Percentiles rank a stretch among this genome's conserved stretches.
Conservation (phyloP, 495 filamentous ascomycete genomes). For the Penicillium salamii region DNA sequence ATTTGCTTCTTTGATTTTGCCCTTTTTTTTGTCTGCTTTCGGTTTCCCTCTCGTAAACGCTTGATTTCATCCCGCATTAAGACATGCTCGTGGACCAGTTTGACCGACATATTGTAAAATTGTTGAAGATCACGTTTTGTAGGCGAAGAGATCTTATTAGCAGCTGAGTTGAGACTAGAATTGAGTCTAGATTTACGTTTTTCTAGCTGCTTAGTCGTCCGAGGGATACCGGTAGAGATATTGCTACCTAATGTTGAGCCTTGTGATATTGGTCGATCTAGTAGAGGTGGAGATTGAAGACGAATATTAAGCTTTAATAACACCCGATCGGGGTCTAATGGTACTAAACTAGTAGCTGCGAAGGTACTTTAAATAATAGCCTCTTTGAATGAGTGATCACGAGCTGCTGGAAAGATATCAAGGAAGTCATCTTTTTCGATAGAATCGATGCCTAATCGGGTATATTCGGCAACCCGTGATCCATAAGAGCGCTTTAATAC, state of each 20-base stretch:
- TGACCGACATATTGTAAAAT: conserved; percentile 1
- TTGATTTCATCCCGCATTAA: neutral
- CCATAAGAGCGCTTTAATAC: too few relatives aligned
- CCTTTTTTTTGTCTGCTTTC: neutral
- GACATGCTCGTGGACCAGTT: neutral
- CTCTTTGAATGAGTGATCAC: neutral
- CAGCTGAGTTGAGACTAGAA: too few relatives aligned
- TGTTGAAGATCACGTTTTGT: conserved; percentile 3
- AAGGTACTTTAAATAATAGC: conserved; percentile 1
- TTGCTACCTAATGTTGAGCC: conserved; percentile 2
- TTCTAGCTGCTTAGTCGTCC: neutral
- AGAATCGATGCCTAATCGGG: neutral
- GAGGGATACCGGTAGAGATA: neutral
- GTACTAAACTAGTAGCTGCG: neutral
- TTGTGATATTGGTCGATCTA: neutral
- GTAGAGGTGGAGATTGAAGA: conserved; percentile 2
- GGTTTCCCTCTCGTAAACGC: neutral
- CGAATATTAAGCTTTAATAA: neutral
- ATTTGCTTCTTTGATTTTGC: neutral
- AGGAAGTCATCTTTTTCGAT: conserved; percentile 1
- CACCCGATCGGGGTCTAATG: neutral
- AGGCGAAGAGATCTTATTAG: conserved; percentile 3
- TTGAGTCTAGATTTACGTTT: neutral
- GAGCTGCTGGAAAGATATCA: neutral
- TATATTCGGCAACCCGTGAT: neutral